These are phyloP conservation scores for Petunia secreta DNA, from an alignment of 257 asterid genomes.

Conservation along the genomic window DNA sequence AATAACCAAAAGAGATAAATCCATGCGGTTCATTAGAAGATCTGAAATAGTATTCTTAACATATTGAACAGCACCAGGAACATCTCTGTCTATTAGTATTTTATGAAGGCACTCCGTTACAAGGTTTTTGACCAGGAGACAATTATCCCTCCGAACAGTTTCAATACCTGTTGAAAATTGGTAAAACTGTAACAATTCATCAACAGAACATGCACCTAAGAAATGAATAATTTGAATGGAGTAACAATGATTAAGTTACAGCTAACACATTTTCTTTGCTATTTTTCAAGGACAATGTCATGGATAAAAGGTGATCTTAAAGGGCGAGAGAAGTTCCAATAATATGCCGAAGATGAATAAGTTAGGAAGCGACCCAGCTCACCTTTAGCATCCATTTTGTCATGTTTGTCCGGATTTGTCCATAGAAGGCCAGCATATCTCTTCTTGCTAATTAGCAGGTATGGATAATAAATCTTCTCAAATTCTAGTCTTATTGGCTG, in stretches of 20 bases:
- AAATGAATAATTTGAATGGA: slow-evolving; percentile 11
- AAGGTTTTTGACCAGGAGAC: slow-evolving; percentile 91
- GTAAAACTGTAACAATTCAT: slow-evolving; percentile 22
- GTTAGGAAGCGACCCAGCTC: slow-evolving; percentile 35
- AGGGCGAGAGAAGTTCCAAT: slow-evolving; percentile 17
- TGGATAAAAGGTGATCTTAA: background rate
- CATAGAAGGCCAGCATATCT: slow-evolving; percentile 99
- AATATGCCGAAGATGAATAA: slow-evolving; percentile 22
- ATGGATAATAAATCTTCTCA: slow-evolving; percentile 96
- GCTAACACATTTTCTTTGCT: background rate
- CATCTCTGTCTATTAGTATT: slow-evolving; percentile 86
- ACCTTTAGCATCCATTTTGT: slow-evolving; percentile 99
- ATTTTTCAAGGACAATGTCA: background rate
- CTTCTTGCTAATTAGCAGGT: slow-evolving; percentile 94
- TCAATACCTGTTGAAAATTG: slow-evolving; percentile 71
- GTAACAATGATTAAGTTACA: background rate
- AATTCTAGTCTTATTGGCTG: slow-evolving; percentile 97
- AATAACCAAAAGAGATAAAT: slow-evolving; percentile 93
- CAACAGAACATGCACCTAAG: slow-evolving; percentile 27
- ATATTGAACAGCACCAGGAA: slow-evolving; percentile 95
- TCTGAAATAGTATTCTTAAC: slow-evolving; percentile 93
- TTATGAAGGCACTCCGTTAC: slow-evolving; percentile 92
- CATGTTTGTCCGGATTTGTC: slow-evolving; percentile 92
- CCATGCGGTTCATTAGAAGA: slow-evolving; percentile 99
- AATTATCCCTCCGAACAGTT: slow-evolving; percentile 96